Percentiles rank a stretch among this genome's conserved stretches.
These are phyloP conservation scores for Cyclotella cryptica DNA, from an alignment of 108 stramenopile genomes.

Conservation along the genomic window DNA sequence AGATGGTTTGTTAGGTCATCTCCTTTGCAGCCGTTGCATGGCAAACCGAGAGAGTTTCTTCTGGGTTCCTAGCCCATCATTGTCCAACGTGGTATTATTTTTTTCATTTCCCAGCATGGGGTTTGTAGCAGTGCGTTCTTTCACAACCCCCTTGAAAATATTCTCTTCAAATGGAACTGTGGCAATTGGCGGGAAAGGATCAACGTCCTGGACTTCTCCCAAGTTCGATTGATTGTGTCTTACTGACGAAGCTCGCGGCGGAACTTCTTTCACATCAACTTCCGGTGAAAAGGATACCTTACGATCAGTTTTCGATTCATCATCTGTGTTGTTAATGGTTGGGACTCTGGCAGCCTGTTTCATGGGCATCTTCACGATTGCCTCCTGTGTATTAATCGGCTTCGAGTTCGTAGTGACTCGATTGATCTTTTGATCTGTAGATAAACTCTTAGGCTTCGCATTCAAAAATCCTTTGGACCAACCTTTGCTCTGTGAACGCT, in stretches of 20 bases:
- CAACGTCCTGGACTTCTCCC: neutral
- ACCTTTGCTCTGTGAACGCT: conserved; percentile 30
- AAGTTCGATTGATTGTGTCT: neutral
- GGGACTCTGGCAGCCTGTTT: neutral
- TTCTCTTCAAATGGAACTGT: conserved; percentile 44
- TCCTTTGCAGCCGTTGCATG: conserved; percentile 37
- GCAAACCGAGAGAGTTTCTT: conserved; percentile 54
- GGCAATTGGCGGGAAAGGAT: conserved; percentile 28
- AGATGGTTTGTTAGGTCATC: neutral
- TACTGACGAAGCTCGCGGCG: conserved; percentile 23
- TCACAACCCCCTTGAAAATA: conserved; percentile 50
- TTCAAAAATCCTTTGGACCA: conserved; percentile 53
- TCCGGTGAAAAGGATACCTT: conserved; percentile 40
- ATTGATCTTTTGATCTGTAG: conserved; percentile 3
- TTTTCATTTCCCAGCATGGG: neutral
- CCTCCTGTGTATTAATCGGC: neutral
- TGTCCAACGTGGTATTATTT: neutral
- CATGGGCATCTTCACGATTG: conserved; percentile 2
- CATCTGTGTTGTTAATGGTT: neutral
- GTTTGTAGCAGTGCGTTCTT: conserved; percentile 26
- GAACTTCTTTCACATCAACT: conserved; percentile 51
- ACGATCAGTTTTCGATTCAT: conserved; percentile 2
- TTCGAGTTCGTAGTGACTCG: neutral
- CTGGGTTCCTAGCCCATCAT: conserved; percentile 9
- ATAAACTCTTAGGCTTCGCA: conserved; percentile 1